Evolutionary conservation across 2,329 filamentous ascomycete species (phyloP).

Genomic region (Thelonectria rubi): DNA sequence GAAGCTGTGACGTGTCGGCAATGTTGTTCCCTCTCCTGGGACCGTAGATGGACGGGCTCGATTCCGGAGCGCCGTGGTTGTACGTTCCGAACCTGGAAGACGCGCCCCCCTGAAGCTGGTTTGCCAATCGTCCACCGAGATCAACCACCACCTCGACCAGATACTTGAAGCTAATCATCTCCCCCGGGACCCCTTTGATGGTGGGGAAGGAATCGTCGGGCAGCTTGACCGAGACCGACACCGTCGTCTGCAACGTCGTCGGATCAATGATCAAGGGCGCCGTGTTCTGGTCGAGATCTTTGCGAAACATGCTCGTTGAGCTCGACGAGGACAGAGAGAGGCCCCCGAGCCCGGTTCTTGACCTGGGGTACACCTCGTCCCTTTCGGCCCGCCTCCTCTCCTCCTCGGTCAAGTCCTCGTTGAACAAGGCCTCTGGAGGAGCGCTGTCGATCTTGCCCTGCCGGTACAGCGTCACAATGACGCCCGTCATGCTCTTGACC

Average conservation of each 20-base stretch:
- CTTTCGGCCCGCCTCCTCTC: conserved; percentile 75
- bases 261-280: conserved; percentile 91
- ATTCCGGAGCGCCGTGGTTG: conserved; percentile 41
- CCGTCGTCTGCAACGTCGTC: conserved; percentile 75
- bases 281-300: conserved; percentile 90
- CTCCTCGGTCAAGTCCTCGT: conserved; percentile 64
- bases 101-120: conserved; percentile 72
- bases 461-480: conserved; percentile 91
- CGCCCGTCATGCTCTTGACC: conserved; percentile 89
- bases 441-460: conserved; percentile 89
- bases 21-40: conserved; percentile 66
- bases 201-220: conserved; percentile 93
- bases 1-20: conserved; percentile 85
- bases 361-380: conserved; percentile 87
- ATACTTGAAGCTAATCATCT: conserved; percentile 96
- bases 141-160: conserved; percentile 93
- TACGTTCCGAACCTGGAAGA: conserved; percentile 52
- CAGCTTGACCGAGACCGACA: conserved; percentile 84
- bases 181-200: conserved; percentile 86
- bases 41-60: conserved; percentile 42
- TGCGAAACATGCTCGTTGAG: conserved; percentile 92
- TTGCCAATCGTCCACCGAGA: conserved; percentile 83
- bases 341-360: conserved; percentile 84
- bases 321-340: conserved; percentile 86
- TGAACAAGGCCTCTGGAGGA: conserved; percentile 62